Base-by-base conservation (phyloP, 2,329 filamentous ascomycete genomes). In the Fusarium concolor region DNA sequence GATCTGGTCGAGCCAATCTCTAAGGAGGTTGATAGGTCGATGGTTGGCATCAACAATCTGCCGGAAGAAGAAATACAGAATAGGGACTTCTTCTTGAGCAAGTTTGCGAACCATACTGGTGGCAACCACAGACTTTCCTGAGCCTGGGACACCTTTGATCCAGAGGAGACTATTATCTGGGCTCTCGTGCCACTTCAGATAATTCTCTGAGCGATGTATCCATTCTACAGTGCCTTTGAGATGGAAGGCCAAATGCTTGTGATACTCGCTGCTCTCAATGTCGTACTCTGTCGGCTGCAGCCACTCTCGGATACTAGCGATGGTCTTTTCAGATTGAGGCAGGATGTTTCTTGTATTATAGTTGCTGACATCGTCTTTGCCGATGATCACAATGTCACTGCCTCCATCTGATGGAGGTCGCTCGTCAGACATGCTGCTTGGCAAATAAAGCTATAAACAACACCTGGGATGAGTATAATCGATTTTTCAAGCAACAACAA, bases 51-150 rank as follows among this genome's bases (percentile, higher is more conserved):
- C 75, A 47, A 81, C 74, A 31, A 80, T 80, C 55, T 81, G 76
- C 2, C 79, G 76, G 51, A 80, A 81, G 68, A 81, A 81, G 66
- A 81, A 80, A 66, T 74, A 80, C 1, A 81, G 72, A 1, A 81
- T 76, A 0, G 77, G 76, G 20, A 43, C 17, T 56, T 67, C 14
- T 28, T 54, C 63, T 38, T 68, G 43, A 4, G 56, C 51, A 14
- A 70, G 41, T 12, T 69, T 58, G 6, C 73, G 38, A 22, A 74
- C 64, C 28, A 77, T 55, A 3, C 43, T 71, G 18, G 76, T 76
- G 8, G 77, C 75, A 22, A 76, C 59, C 28, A 81, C 79, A 14
- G 78, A 79, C 52, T 80, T 80, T 8, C 80, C 81, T 6, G 78
- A 78, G 5, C 79, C 80, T 2, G 79, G 77, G 22, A 81, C 76